These are phyloP conservation scores for Trichoderma arundinaceum DNA, from an alignment of 2,329 filamentous ascomycete genomes.

Conservation along the genomic window DNA sequence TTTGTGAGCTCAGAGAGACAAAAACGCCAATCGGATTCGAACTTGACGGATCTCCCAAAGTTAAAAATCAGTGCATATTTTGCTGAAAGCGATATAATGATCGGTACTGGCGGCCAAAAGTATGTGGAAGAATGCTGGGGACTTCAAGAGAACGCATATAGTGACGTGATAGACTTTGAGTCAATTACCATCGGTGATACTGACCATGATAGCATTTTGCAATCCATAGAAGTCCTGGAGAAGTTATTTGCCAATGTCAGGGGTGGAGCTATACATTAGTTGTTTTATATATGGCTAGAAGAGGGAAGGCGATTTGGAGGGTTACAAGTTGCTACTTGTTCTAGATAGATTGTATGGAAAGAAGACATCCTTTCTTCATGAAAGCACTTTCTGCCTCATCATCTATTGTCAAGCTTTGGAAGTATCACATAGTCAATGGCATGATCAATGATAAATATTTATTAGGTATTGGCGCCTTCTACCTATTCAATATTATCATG, in stretches of 20 bases:
- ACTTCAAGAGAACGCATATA: background rate
- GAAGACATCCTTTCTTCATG: too few species aligned
- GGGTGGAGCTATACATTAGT: background rate
- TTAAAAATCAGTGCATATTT: conserved; percentile 15
- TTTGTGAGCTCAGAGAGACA: background rate
- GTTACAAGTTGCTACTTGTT: too few species aligned
- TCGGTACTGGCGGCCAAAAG: conserved; percentile 4
- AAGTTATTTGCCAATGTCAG: background rate
- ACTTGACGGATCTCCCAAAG: background rate
- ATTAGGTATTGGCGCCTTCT: too few species aligned
- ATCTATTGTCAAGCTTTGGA: too few species aligned
- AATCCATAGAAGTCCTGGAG: background rate
- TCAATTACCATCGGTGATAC: conserved; percentile 2
- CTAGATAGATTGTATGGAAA: too few species aligned
- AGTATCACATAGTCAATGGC: too few species aligned
- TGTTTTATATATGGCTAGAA: too few species aligned
- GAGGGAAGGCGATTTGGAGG: too few species aligned
- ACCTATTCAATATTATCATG: too few species aligned
- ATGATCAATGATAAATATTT: too few species aligned
- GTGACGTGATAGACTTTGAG: conserved; percentile 1
- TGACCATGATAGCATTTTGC: conserved; percentile 15
- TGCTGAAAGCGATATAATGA: conserved; percentile 17
- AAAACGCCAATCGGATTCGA: background rate
- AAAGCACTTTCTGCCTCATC: too few species aligned
- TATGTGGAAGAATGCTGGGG: conserved; percentile 1